Evolutionary conservation across 2,329 filamentous ascomycete genomes (phyloP), one percentile per base, ranked within the genome.

Genomic region (Plectosphaerella cucumerina): DNA sequence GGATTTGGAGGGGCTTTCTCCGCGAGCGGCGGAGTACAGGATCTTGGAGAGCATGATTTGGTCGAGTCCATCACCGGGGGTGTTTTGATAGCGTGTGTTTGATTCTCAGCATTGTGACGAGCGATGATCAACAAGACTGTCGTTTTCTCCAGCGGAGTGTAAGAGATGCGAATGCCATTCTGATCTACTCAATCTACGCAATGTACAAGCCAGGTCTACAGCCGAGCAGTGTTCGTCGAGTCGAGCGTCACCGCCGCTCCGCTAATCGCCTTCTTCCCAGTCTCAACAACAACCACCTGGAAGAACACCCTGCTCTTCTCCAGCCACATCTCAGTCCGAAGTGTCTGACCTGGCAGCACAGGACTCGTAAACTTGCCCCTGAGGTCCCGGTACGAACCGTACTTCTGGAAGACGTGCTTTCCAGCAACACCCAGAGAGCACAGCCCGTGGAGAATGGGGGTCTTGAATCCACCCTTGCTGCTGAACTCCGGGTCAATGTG

Each of bases 321-420:
- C 74, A 87, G 90, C 90, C 90, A 96, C 89, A 94, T 92, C 78
- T 96, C 90, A 5, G 90, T 95, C 56, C 88, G 79, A 50, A 96
- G 78, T n/a, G 89, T 96, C 79, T 96, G 86, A 14, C 90, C 90
- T 0, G 90, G 91, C 51, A 92, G 68, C 10, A 96, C 90, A 10
- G 87, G 84, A 50, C 91, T 90, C 1, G 89, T 89, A 67, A 96
- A 96, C 57, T 91, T 79, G 23, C 94, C 91, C 79, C 96, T 96
- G 74, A 96, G 85, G 74, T 90, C 96, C 78, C 87, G 90, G 74
- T 87, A 91, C 44, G 80, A 72, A 4, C 93, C 94, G 63, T 85
- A 97, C 12, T 78, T 86, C 71, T 90, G 81, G 67, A 92, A 87
- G 39, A 99, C 84, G 53, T 93, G 90, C 80, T 96, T 96, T 56